A percentile compares a stretch with the other conserved stretches of the same genome.
Conservation (phyloP, 306 rosid species). For the Leucaena leucocephala region DNA sequence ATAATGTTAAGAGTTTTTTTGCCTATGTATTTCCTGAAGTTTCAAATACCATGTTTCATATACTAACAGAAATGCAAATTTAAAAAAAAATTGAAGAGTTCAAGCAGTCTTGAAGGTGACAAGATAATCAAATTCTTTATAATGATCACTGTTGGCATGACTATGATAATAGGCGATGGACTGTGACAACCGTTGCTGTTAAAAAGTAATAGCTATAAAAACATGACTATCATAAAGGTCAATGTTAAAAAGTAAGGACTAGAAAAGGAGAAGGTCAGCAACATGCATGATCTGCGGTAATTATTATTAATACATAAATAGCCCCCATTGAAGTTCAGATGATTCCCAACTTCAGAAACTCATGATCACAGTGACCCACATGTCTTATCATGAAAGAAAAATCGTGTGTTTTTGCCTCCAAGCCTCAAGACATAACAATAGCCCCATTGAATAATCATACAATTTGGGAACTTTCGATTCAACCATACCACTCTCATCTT, state of each 20-base stretch:
- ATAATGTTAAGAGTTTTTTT: not conserved
- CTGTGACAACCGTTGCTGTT: not conserved
- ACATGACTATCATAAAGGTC: not conserved
- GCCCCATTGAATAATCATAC: not conserved
- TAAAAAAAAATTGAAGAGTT: not conserved
- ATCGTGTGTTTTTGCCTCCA: not conserved
- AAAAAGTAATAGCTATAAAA: not conserved
- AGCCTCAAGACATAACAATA: conserved; percentile 14
- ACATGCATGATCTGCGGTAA: not conserved
- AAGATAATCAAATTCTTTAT: not conserved
- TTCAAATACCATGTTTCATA: not conserved
- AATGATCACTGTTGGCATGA: not conserved
- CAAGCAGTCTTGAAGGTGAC: not conserved
- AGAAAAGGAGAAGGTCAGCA: not conserved
- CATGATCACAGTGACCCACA: not conserved
- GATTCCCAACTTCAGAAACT: not conserved
- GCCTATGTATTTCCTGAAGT: not conserved
- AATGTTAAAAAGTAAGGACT: not conserved
- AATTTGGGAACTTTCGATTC: conserved; percentile 30
- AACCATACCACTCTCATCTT: conserved; percentile 62
- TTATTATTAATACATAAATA: not conserved
- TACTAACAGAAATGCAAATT: not conserved
- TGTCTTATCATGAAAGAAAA: not conserved
- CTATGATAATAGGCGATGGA: not conserved
- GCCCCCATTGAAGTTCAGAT: not conserved